phyloP scores from a whole-genome alignment of 345 rosid genomes.

The Eucalyptus camaldulensis region DNA sequence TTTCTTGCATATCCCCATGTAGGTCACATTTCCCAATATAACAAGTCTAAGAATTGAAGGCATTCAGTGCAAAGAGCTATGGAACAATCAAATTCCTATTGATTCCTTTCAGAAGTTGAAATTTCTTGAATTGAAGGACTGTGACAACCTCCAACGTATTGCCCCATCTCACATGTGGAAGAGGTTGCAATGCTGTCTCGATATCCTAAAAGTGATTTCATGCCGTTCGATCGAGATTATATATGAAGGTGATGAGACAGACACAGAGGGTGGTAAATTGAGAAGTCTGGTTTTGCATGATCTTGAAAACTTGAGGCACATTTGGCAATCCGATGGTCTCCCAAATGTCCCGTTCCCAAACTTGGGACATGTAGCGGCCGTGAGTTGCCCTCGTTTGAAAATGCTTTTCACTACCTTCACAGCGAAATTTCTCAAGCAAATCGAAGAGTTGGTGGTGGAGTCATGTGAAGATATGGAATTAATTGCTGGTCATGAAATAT shows the following conservation, averaged over 20 bases:
- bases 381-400: fast-evolving
- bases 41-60: fast-evolving
- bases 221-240: neutral
- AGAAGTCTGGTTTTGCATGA: fast-evolving
- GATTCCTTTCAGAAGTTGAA: too few species aligned
- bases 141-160: neutral
- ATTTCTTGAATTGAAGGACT: fast-evolving
- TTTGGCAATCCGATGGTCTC: fast-evolving
- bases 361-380: fast-evolving
- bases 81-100: too few species aligned
- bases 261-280: fast-evolving
- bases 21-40: neutral
- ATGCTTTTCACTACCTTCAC: too few species aligned
- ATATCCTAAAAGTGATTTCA: fast-evolving
- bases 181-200: fast-evolving
- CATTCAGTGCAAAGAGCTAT: fast-evolving
- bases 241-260: too few species aligned
- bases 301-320: too few species aligned
- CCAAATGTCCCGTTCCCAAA: too few species aligned
- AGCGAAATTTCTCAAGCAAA: fast-evolving
- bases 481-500: neutral
- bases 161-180: neutral
- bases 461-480: fast-evolving
- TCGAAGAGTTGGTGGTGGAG: fast-evolving
- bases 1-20: neutral